These are phyloP conservation scores for Baudoinia panamericana DNA, from an alignment of 495 filamentous ascomycete species.

Conservation along the genomic window DNA sequence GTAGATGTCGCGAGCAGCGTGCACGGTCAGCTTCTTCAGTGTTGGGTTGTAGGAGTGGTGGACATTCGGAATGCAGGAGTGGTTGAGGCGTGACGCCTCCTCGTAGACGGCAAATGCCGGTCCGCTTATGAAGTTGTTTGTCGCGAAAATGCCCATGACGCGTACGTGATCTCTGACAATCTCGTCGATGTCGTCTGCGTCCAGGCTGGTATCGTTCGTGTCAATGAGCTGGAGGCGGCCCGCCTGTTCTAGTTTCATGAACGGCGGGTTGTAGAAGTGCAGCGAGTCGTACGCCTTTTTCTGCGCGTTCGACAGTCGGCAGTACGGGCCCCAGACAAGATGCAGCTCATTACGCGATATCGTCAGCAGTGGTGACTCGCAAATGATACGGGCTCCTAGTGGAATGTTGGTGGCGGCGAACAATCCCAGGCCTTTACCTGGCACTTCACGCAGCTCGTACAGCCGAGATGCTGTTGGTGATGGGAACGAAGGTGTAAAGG, in stretches of 20 bases:
- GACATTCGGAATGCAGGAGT: constrained; percentile 25
- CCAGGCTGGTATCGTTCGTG: constrained; percentile 1
- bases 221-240: constrained; percentile 16
- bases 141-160: constrained; percentile 17
- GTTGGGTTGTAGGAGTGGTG: constrained; percentile 14
- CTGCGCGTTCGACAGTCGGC: constrained; percentile 4
- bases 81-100: constrained; percentile 20
- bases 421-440: constrained; percentile 14
- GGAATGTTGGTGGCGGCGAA: constrained; percentile 16
- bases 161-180: constrained; percentile 12
- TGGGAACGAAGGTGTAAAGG: constrained; percentile 1
- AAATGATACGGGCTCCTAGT: constrained; percentile 18
- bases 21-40: constrained; percentile 13
- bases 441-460: constrained; percentile 13
- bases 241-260: constrained; percentile 14
- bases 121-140: constrained; percentile 10
- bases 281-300: constrained; percentile 19
- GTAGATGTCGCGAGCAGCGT: constrained; percentile 18
- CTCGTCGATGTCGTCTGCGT: constrained; percentile 17
- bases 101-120: constrained; percentile 11
- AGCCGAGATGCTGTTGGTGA: neutral
- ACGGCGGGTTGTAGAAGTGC: constrained; percentile 13
- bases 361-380: constrained; percentile 11
- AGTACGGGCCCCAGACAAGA: constrained; percentile 10
- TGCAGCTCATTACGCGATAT: constrained; percentile 1